A percentile compares a stretch with the other conserved stretches of the same genome.
Evolutionary conservation across 169 alveolate genomes (phyloP).

Genomic region (Prorocentrum cordatum): DNA sequence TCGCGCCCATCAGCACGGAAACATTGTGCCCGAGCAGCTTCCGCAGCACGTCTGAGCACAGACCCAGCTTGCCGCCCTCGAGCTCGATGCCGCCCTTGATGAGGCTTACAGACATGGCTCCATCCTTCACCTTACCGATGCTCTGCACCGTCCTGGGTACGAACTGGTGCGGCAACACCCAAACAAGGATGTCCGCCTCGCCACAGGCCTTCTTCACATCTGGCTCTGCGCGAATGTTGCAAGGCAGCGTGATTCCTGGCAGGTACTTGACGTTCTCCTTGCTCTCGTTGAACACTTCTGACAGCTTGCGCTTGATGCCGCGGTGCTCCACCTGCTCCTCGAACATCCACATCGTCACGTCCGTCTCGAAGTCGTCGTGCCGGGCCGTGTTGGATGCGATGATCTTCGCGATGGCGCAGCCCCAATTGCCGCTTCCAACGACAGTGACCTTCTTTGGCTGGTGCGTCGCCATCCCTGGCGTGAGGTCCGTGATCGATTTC

Average conservation of each 20-base stretch:
- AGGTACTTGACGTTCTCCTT: slow-evolving; percentile 65
- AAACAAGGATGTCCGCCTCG: slow-evolving; percentile 45
- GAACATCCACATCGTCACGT: slow-evolving; percentile 59
- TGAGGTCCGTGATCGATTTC: too few species aligned
- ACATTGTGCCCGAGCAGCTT: slow-evolving; percentile 2
- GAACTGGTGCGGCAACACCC: slow-evolving; percentile 62
- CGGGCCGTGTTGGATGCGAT: slow-evolving; percentile 43
- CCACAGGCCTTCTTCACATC: slow-evolving; percentile 54
- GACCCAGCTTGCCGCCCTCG: slow-evolving; percentile 57
- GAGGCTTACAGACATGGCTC: too few species aligned
- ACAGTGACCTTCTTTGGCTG: background rate
- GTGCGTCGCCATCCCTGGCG: too few species aligned
- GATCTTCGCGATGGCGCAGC: slow-evolving; percentile 58
- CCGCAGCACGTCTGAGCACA: slow-evolving; percentile 53
- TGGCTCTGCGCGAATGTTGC: slow-evolving; percentile 27
- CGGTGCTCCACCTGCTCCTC: slow-evolving; percentile 52
- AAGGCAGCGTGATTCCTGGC: slow-evolving; percentile 44
- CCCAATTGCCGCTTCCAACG: slow-evolving; percentile 63
- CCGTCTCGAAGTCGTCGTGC: slow-evolving; percentile 17
- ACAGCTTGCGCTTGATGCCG: slow-evolving; percentile 56
- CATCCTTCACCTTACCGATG: too few species aligned
- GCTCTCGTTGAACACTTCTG: slow-evolving; percentile 65
- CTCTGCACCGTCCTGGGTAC: slow-evolving; percentile 41
- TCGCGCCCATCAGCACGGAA: slow-evolving; percentile 80
- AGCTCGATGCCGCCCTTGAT: slow-evolving; percentile 67